Base-by-base conservation (phyloP, 2,329 filamentous ascomycete species). In the Berkeleyomyces basicola region DNA sequence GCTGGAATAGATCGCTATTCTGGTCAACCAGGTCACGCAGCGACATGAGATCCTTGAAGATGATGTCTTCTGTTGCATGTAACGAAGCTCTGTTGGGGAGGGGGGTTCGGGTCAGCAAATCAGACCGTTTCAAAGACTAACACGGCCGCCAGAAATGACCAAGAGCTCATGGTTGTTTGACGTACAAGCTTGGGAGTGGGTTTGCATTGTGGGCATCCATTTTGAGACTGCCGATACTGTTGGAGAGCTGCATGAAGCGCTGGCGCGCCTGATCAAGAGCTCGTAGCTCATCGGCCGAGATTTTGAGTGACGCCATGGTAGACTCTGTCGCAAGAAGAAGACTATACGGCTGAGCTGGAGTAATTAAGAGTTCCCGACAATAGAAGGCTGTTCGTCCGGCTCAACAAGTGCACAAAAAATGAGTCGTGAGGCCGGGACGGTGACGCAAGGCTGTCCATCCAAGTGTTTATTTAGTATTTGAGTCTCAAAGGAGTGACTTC, bases 241-340 rank as follows among this genome's bases (percentile, higher is more conserved):
- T 84, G 3, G 83, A 82, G 33, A 91, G 79, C 69, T 88, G 84
- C 55, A 78, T 78, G 31, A 90, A 78, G 37, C 85, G 80, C 68
- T 84, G 81, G 47, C 87, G 82, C 37, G 84, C 83, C 72, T 86
- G 81, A 69, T 91, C 87, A 36, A 91, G 79, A 47, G 81, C 78
- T 73, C 85, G 87, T 67, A 84, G 75, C 71, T 86, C 82, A 23
- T 84, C 82, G 37, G 77, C 76, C 42, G 75, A 76, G 39, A 83
- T 72, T 40, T 77, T 76, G n/a, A 83, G 74, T 33, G 73, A 70
- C 53, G 74, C 72, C 74, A 76, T 76, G 23, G 7, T 33, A 14
- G 23, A 23, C 49, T 23, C 23, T 23, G 16, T 51, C 9, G 2
- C n/a, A 11, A 53, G 31, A 37, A 53, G 47, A n/a, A n/a, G 10